Evolutionary conservation across 2,329 filamentous ascomycete species (phyloP).

Genomic region (Niveomyces coronatus): DNA sequence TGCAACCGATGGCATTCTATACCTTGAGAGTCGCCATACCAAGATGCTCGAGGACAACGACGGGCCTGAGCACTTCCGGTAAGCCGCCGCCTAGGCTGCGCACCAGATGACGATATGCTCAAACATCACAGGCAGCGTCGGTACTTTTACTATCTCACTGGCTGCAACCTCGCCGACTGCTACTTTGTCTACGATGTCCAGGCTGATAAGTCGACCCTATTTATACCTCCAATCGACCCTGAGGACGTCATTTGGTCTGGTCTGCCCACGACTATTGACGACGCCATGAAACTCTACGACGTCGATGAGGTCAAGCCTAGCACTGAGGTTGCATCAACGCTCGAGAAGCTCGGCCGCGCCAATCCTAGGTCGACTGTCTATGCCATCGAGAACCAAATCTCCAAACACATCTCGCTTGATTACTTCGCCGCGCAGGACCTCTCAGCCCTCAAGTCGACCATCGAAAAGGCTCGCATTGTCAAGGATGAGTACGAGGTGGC

Average conservation of each 20-base stretch:
- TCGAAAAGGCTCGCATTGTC: conserved; percentile 57
- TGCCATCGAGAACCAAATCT: conserved; percentile 70
- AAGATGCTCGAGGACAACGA: conserved; percentile 85
- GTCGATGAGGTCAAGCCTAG: conserved; percentile 68
- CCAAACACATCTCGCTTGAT: conserved; percentile 59
- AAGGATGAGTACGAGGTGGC: conserved; percentile 69
- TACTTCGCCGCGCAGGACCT: conserved; percentile 57
- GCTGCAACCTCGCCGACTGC: conserved; percentile 70
- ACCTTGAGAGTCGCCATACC: conserved; percentile 76
- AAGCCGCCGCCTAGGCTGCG: conserved; percentile 13
- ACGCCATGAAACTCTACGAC: conserved; percentile 69
- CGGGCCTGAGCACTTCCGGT: conserved; percentile 71
- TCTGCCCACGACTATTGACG: conserved; percentile 64
- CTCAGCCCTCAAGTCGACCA: conserved; percentile 45
- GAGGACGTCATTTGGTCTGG: conserved; percentile 91
- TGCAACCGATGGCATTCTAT: conserved; percentile 60
- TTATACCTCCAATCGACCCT: conserved; percentile 82
- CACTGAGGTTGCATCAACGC: conserved; percentile 64
- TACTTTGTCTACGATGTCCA: conserved; percentile 72
- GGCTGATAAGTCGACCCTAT: conserved; percentile 66
- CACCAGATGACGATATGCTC: background rate
- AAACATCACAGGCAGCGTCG: conserved; percentile 59
- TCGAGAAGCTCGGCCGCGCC: conserved; percentile 41
- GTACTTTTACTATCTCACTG: conserved; percentile 90
- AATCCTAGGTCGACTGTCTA: conserved; percentile 44